Evolutionary conservation across 116 monocot species (phyloP), one percentile per base, ranked within the genome.

Genomic region (Posidonia oceanica): DNA sequence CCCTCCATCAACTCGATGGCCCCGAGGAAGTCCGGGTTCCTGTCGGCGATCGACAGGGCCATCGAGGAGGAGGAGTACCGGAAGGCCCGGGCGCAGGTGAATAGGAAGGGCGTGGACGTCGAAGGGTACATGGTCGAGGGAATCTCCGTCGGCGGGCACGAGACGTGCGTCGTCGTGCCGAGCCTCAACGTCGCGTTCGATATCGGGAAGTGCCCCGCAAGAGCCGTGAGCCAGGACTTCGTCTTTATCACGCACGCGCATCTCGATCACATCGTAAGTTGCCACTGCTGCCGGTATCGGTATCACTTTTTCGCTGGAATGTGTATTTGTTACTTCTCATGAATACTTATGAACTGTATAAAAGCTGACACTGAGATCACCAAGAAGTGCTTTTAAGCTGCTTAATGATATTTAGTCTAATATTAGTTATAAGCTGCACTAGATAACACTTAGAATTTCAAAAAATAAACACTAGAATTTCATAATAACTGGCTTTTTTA

Each of bases 211-310:
- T 92, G 97, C 68, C 97, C 84, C 7, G 20, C 89, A 21, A 78
- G 72, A 66, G 97, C 92, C 41, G 87, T 98, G 8, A 78, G 76
- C 68, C 97, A 92, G 76, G 97, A 98, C 55, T 89, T 85, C 69
- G 72, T 98, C 39, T 98, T 92, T 76, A 92, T 97, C 59, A 89
- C 97, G 14, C 97, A 97, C 72, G 97, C 84, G 3, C 97, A 97
- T 54, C 83, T 92, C 58, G 97, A 97, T 61, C 97, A 97, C 82
- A 89, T 97, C 21, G 97, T 97, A 61, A 87, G 96, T 42, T 23
- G 96, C 42, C 20, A 39, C 11, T 59, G 5, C 54, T 57, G 38
- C 58, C 7, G 42, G 11, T 66, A 16, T 66, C 12, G 40, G 16
- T 17, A 40, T 41, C 11, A 22, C 3, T 40, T 15, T 4, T 64